Conservation (phyloP, 179 eudicot species). For the Vitellaria paradoxa region DNA sequence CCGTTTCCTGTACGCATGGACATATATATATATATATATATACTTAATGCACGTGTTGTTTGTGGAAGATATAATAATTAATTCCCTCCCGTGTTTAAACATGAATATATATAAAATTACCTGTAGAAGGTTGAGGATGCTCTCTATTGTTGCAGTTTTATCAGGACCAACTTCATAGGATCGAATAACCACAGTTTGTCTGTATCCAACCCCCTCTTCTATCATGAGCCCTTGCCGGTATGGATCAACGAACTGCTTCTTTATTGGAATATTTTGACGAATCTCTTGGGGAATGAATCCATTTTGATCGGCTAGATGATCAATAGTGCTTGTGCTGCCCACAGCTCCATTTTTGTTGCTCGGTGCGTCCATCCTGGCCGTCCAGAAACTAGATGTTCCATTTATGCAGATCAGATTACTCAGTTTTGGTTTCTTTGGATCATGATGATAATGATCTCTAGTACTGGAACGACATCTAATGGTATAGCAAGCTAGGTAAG, state of each 20-base stretch:
- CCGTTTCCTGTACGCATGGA: conserved; percentile 40
- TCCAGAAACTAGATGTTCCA: conserved; percentile 13
- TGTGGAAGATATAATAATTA: too few species aligned
- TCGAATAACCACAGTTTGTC: conserved; percentile 46
- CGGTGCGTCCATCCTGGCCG: background rate
- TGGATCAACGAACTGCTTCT: conserved; percentile 39
- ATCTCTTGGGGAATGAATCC: background rate
- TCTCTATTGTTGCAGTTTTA: conserved; percentile 48
- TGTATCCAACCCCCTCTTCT: conserved; percentile 38
- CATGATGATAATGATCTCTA: too few species aligned
- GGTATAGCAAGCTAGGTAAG: background rate
- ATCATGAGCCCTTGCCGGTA: conserved; percentile 37
- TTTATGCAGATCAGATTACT: background rate
- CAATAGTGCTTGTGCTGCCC: too few species aligned
- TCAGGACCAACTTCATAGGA: conserved; percentile 61
- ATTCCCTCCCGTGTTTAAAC: too few species aligned
- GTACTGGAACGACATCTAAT: background rate
- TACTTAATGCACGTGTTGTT: too few species aligned
- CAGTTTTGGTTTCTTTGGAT: too few species aligned
- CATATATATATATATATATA: background rate
- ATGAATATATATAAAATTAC: conserved; percentile 16
- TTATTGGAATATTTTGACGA: conserved; percentile 41
- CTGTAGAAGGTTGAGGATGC: conserved; percentile 53
- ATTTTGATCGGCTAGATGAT: too few species aligned
- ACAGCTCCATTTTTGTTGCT: conserved; percentile 14